These are phyloP conservation scores for Alternaria brassicae DNA, from an alignment of 2,329 filamentous ascomycete genomes.

Conservation along the genomic window DNA sequence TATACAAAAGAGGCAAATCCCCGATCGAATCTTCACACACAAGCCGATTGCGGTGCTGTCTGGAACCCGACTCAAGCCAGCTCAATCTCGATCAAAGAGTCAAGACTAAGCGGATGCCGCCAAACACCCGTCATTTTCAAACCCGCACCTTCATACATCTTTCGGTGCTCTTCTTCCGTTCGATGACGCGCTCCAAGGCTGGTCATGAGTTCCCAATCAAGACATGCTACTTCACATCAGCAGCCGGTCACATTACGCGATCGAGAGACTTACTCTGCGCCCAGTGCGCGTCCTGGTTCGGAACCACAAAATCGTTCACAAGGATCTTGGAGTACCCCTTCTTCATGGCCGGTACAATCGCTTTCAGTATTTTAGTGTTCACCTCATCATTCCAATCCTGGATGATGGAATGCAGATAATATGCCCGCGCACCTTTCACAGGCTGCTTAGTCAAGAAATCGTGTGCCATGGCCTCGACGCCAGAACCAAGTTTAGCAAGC, in stretches of 20 bases:
- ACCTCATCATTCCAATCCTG: conserved; percentile 40
- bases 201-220: conserved; percentile 39
- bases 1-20: not conserved
- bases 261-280: conserved; percentile 25
- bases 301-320: conserved; percentile 38
- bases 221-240: conserved; percentile 19
- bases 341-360: conserved; percentile 38
- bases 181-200: conserved; percentile 32
- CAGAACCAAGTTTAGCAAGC: conserved; percentile 28
- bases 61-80: too few relatives aligned
- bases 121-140: conserved; percentile 29
- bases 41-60: too few relatives aligned
- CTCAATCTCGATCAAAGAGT: conserved; percentile 34
- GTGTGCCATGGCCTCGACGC: conserved; percentile 42
- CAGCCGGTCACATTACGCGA: not conserved
- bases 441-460: conserved; percentile 44
- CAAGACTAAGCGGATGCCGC: conserved; percentile 29
- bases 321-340: conserved; percentile 38
- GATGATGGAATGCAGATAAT: conserved; percentile 40
- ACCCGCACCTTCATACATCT: conserved; percentile 29
- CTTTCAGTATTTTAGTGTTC: conserved; percentile 30
- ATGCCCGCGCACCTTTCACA: conserved; percentile 44
- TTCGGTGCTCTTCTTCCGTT: conserved; percentile 29
- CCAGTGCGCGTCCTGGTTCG: conserved; percentile 33
- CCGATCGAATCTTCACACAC: too few relatives aligned